Evolutionary conservation across 768 basidiomycete species (phyloP).

Genomic region (Tulasnella sp.): DNA sequence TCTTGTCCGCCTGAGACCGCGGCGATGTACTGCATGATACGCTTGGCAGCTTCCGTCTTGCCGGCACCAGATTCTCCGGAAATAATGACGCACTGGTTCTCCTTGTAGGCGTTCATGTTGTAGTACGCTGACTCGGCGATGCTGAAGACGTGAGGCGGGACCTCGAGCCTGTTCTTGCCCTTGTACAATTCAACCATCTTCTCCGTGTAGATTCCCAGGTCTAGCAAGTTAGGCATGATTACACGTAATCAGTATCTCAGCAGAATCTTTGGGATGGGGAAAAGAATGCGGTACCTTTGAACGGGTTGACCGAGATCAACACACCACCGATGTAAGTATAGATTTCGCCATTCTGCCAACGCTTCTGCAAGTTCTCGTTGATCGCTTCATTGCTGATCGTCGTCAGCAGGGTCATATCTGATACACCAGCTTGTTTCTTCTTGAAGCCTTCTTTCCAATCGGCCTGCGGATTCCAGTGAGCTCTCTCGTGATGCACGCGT

Average conservation of each 20-base stretch:
- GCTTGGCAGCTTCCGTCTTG: conserved; percentile 98
- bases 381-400: conserved; percentile 97
- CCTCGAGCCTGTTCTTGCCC: conserved; percentile 96
- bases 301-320: conserved; percentile 98
- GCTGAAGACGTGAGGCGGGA: conserved; percentile 95
- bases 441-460: conserved; percentile 99
- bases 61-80: conserved; percentile 98
- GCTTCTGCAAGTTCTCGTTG: conserved; percentile 96
- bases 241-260: conserved; percentile 11
- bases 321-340: conserved; percentile 99
- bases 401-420: conserved; percentile 96
- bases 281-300: conserved; percentile 57
- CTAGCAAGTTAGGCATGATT: conserved; percentile 39
- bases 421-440: conserved; percentile 97
- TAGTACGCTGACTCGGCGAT: conserved; percentile 98
- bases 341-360: conserved; percentile 92
- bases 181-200: conserved; percentile 78
- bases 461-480: conserved; percentile 51
- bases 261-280: neutral
- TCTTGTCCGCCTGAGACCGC: conserved; percentile 88
- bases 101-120: conserved; percentile 98
- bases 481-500: conserved; percentile 24
- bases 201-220: conserved; percentile 97
- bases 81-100: conserved; percentile 99
- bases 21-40: conserved; percentile 99